phyloP scores from a whole-genome alignment of 805 yeast genomes.

The Yamadazyma sp. region DNA sequence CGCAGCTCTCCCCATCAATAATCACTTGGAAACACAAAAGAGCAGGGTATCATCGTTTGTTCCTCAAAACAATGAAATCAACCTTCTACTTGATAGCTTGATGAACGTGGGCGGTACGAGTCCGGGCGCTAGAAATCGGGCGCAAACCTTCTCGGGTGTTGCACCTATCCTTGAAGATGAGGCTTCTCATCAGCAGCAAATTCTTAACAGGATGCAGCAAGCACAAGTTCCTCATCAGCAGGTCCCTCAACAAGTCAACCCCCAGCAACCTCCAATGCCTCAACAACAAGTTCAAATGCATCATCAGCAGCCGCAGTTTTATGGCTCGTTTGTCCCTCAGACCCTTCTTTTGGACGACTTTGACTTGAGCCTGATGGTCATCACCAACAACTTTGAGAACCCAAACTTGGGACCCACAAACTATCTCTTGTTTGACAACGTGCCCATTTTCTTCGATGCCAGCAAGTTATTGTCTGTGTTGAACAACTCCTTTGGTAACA shows the following conservation, averaged over 20 bases:
- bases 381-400: conserved; percentile 73
- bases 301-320: no score
- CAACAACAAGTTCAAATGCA: conserved; percentile 13
- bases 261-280: conserved; percentile 11
- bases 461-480: conserved; percentile 30
- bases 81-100: conserved; percentile 31
- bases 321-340: neutral
- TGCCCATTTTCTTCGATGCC: conserved; percentile 70
- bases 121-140: conserved; percentile 31
- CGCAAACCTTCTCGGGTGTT: conserved; percentile 41
- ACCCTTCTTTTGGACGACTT: conserved; percentile 52
- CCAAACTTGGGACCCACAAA: conserved; percentile 73
- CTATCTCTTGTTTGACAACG: conserved; percentile 73
- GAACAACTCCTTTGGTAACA: conserved; percentile 21
- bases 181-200: conserved; percentile 7
- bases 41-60: conserved; percentile 26
- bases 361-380: conserved; percentile 55
- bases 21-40: conserved; percentile 4
- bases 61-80: conserved; percentile 27
- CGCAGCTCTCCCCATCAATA: conserved; percentile 26
- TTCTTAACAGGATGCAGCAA: conserved; percentile 9
- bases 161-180: conserved; percentile 16
- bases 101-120: conserved; percentile 21
- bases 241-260: neutral
- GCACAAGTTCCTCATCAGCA: conserved; percentile 15